Percentiles rank a stretch among this genome's conserved stretches.
Evolutionary conservation across 768 basidiomycete genomes (phyloP).

Genomic region (Kwoniella shandongensis): DNA sequence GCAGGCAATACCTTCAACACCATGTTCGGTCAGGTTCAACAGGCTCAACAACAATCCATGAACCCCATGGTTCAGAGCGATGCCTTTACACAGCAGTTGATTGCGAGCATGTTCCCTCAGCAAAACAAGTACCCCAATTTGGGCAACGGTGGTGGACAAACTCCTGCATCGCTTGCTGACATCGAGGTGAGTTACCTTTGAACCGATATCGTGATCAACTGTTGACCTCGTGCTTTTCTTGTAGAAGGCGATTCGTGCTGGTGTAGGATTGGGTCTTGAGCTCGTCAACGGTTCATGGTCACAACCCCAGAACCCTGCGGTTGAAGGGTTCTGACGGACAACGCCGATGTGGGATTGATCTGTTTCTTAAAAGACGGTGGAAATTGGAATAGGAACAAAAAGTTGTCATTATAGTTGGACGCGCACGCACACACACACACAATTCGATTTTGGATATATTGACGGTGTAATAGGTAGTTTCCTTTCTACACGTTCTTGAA

Average conservation of each 20-base stretch:
- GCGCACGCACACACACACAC: too few relatives aligned
- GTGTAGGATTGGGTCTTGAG: slow-evolving; percentile 36
- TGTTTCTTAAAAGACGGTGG: too few relatives aligned
- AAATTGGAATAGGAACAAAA: too few relatives aligned
- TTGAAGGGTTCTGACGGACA: slow-evolving; percentile 3
- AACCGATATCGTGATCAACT: neutral
- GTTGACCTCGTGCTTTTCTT: neutral
- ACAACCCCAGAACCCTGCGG: neutral
- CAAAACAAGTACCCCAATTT: slow-evolving; percentile 8
- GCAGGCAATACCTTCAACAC: slow-evolving; percentile 19
- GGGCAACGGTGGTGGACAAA: neutral
- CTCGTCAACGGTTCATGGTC: slow-evolving; percentile 8
- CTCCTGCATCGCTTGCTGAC: slow-evolving; percentile 24
- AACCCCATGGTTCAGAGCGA: slow-evolving; percentile 7
- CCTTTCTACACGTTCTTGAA: too few relatives aligned
- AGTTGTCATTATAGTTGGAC: too few relatives aligned
- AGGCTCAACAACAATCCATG: neutral
- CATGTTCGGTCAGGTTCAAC: slow-evolving; percentile 10
- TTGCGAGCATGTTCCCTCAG: slow-evolving; percentile 35
- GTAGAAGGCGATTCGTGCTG: slow-evolving; percentile 34
- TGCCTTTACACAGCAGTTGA: slow-evolving; percentile 28
- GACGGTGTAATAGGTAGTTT: too few relatives aligned
- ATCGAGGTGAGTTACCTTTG: slow-evolving; percentile 16
- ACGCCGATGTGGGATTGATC: too few relatives aligned
- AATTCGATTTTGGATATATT: too few relatives aligned